Percentiles rank a stretch among this genome's conserved stretches.
Conservation (phyloP, 2,329 filamentous ascomycete species). For the Botrytis medusae region DNA sequence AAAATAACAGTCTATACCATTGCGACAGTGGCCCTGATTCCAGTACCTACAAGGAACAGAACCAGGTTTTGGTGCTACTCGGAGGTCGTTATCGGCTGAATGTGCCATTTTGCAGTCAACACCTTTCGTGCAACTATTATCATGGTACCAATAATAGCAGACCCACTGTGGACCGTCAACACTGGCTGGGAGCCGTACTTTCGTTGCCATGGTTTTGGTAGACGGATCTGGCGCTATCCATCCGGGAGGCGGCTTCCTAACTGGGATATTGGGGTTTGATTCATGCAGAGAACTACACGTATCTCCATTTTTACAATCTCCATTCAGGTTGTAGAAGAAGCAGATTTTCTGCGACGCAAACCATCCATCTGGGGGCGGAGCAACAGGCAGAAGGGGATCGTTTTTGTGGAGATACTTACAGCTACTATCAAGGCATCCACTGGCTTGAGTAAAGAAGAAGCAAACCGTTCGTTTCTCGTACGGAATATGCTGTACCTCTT, state of each 20-base stretch:
- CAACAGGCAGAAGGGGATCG: background rate
- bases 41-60: background rate
- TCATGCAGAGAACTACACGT: slow-evolving; percentile 10
- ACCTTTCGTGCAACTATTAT: slow-evolving; percentile 21
- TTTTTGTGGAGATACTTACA: slow-evolving; percentile 3
- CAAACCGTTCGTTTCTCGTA: slow-evolving; percentile 11
- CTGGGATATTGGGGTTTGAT: background rate
- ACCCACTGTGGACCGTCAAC: background rate
- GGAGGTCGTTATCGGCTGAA: slow-evolving; percentile 9
- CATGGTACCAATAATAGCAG: slow-evolving; percentile 13
- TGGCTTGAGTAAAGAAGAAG: background rate
- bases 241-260: background rate
- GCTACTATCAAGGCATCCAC: background rate
- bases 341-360: slow-evolving; percentile 19
- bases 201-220: background rate
- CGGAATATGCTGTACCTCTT: slow-evolving; percentile 10
- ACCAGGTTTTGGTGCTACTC: background rate
- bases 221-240: background rate
- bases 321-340: slow-evolving; percentile 24
- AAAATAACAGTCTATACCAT: background rate
- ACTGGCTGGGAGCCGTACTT: background rate
- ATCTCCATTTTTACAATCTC: slow-evolving; percentile 1
- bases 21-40: background rate
- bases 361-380: background rate
- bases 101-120: slow-evolving; percentile 8